Evolutionary conservation across 805 yeast genomes (phyloP), one percentile per base, ranked within the genome.

Genomic region (Kluyveromyces wickerhamii): DNA sequence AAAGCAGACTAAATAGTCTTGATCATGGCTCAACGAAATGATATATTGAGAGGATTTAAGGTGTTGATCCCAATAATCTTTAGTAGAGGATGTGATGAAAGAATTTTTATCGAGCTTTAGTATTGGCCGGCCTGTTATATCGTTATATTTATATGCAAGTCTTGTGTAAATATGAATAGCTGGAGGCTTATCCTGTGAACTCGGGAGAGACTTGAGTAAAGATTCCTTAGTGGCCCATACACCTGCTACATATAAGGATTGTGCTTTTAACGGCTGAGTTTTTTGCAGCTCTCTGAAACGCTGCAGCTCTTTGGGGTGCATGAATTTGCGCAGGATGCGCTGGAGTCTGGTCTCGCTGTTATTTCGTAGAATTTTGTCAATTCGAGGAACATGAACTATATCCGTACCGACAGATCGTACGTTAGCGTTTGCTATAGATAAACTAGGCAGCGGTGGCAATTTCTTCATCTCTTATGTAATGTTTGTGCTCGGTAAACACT

Each of bases 181-280:
- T 4, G 62, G 54, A 5, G 56, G 58, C 19, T 50, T 21, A 2
- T 32, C 30, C 4, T 36, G 18, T 4, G 28, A 9, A 13, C 37
- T 29, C 8, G 39, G 27, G 16, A 57, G 29, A 2, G 55, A 45
- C 35, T 57, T 57, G 15, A 40, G 44, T 2, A 42, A 7, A 3
- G 57, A 41, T 35, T 57, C 62, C 35, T 57, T 57, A 2, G 49
- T 31, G 4, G 59, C 57, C 62, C 62, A 57, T 11, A 55, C 34
- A 4, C 62, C 59, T 7, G 53, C 53, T 3, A 51, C 32, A 37
- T 51, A 57, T 21, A n/a, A 13, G 15, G 31, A 18, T 18, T 20
- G 25, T 8, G 19, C 11, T 7, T 10, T n/a, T 19, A 13, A 11
- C 13, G 27, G 16, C 6, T 15, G 26, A 10, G 12, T 12, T 5